Base-by-base conservation (phyloP, 2,329 filamentous ascomycete genomes). In the Drechmeria coniospora region DNA sequence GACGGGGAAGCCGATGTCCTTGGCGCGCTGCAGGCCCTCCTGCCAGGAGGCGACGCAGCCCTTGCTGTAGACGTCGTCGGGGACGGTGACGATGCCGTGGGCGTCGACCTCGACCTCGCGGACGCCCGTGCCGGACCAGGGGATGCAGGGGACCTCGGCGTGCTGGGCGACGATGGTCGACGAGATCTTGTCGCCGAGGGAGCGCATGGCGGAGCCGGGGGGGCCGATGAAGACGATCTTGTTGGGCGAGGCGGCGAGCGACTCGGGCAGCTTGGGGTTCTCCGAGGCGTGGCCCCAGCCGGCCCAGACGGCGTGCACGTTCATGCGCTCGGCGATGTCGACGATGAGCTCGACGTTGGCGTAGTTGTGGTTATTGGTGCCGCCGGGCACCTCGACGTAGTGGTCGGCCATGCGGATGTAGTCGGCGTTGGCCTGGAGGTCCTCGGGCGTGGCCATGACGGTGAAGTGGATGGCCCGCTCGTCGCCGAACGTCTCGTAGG, bases 321-420 rank as follows among this genome's bases (percentile, higher is more conserved):
- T 74, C 84, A 94, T 95, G 37, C 90, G 83, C 68, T 98, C 90
- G 15, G 90, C 90, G 51, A 98, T 75, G 63, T 98, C 90, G 41
- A 98, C 90, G 56, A 98, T 98, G 52, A 98, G 68, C 63, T 98
- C 90, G 34, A 98, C 90, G 54, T 98, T 98, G 61, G 90, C 90
- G 59, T 98, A 98, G 61, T 98, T 98, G 76, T 98, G 93, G 70
- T 98, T 98, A 65, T 98, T 98, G 36, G 90, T 98, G 50, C 90
- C 90, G 49, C 90, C 90, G 19, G 90, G 90, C 36, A 98, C 87
- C 62, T 98, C 90, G 44, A 98, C 90, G 56, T 98, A 98, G 68
- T 94, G 83, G 60, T 98, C 90, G 19, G 90, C 90, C 90, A 98
- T 95, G 53, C 90, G 75, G 54, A 98, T 98, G 63, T 98, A 98